Evolutionary conservation across 2,329 filamentous ascomycete genomes (phyloP).

Genomic region (Neocatenulostroma microsporum): DNA sequence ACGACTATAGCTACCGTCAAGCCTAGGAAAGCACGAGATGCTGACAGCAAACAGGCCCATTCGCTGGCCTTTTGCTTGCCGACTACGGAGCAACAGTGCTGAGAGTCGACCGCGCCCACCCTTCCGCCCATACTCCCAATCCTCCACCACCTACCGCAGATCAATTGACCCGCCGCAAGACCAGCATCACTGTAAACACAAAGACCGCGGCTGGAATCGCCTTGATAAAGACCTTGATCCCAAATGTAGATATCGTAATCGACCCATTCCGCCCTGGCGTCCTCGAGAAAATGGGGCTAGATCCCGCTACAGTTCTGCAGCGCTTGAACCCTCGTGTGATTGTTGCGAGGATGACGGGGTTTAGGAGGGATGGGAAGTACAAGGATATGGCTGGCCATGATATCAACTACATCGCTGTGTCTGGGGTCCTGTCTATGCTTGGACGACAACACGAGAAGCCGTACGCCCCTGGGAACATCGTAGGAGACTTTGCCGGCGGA

Average conservation of each 20-base stretch:
- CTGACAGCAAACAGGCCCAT: conserved; percentile 55
- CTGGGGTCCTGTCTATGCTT: conserved; percentile 68
- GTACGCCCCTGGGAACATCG: conserved; percentile 70
- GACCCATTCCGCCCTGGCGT: conserved; percentile 91
- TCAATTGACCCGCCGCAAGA: conserved; percentile 70
- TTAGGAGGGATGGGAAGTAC: conserved; percentile 79
- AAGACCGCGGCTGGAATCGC: conserved; percentile 57
- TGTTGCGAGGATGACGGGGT: conserved; percentile 81
- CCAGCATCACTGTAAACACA: conserved; percentile 71
- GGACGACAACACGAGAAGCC: conserved; percentile 63
- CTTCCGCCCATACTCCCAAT: conserved; percentile 31
- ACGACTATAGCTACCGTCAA: too few species aligned
- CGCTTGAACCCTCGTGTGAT: conserved; percentile 66
- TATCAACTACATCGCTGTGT: conserved; percentile 91
- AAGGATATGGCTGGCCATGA: conserved; percentile 85
- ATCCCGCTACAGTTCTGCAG: conserved; percentile 58
- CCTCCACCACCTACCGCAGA: conserved; percentile 51
- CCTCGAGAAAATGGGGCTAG: conserved; percentile 73
- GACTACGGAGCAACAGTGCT: conserved; percentile 85
- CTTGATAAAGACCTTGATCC: conserved; percentile 59
- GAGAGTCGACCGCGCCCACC: conserved; percentile 63
- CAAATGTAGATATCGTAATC: conserved; percentile 67
- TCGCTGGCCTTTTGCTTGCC: conserved; percentile 78
- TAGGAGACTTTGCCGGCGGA: conserved; percentile 87
- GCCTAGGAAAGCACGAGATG: too few species aligned